A percentile compares a stretch with the other conserved stretches of the same genome.
Conservation (phyloP, 2,329 filamentous ascomycete species). For the Chaetothyriales sp. region DNA sequence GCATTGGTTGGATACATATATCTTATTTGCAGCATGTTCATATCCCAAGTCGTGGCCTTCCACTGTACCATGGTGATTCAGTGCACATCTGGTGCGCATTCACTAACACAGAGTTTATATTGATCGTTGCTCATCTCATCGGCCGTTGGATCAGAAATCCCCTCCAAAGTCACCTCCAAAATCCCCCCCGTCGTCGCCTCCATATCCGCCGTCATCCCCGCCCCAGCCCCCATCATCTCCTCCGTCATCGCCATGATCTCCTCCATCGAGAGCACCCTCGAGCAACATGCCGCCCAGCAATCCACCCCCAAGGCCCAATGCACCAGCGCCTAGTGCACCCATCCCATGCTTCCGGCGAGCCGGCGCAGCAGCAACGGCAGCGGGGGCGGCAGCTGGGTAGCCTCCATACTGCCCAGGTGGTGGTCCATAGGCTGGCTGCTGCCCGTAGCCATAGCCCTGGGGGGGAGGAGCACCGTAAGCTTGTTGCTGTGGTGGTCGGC, state of each 20-base stretch:
- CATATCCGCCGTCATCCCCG: slow-evolving; percentile 21
- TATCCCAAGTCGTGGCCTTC: no score
- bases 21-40: no score
- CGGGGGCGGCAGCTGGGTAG: slow-evolving; percentile 1
- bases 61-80: no score
- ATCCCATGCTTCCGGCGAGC: slow-evolving; percentile 19
- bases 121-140: background rate
- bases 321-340: slow-evolving; percentile 55
- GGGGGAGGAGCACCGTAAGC: slow-evolving; percentile 15
- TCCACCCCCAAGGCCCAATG: slow-evolving; percentile 67
- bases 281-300: slow-evolving; percentile 63
- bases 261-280: slow-evolving; percentile 49
- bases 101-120: background rate
- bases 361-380: slow-evolving; percentile 18
- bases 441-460: slow-evolving; percentile 23
- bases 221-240: slow-evolving; percentile 8
- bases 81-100: background rate
- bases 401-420: slow-evolving; percentile 16
- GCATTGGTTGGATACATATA: no score
- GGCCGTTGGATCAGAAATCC: background rate
- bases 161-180: slow-evolving; percentile 2
- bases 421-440: slow-evolving; percentile 24
- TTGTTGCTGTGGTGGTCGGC: slow-evolving; percentile 14
- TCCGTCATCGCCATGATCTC: slow-evolving; percentile 37
- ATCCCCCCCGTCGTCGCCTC: slow-evolving; percentile 20